These are phyloP conservation scores for Coemansia sp. DNA, from an alignment of 192 early-diverging fungal genomes.

Conservation along the genomic window DNA sequence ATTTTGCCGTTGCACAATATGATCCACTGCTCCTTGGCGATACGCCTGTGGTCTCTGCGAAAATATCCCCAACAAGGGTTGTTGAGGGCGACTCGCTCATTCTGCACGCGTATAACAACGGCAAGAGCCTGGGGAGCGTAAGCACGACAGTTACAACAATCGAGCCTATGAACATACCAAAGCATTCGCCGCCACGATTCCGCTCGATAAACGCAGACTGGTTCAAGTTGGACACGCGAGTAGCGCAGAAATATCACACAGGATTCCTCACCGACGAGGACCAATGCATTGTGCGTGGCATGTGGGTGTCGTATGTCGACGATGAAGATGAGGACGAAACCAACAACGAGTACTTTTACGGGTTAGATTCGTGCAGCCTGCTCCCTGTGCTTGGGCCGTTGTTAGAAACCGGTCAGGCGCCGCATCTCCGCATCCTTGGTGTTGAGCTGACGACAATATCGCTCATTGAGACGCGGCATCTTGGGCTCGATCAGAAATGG, in stretches of 20 bases:
- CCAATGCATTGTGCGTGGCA: constrained; percentile 17
- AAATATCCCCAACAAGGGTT: constrained; percentile 60
- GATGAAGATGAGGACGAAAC: constrained; percentile 31
- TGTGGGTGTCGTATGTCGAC: constrained; percentile 40
- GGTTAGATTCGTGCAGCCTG: constrained; percentile 51
- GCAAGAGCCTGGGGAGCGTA: constrained; percentile 59
- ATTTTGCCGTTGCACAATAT: constrained; percentile 79
- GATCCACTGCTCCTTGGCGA: constrained; percentile 72
- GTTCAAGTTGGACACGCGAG: constrained; percentile 26
- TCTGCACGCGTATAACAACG: constrained; percentile 60
- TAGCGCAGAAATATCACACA: constrained; percentile 15
- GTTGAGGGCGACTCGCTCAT: constrained; percentile 64
- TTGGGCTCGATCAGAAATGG: constrained; percentile 64
- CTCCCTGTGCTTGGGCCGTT: constrained; percentile 36
- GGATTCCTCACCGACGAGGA: constrained; percentile 36
- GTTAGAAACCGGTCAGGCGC: constrained; percentile 49
- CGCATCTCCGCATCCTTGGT: constrained; percentile 60
- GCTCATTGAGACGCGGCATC: constrained; percentile 62
- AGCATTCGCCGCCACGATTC: constrained; percentile 17
- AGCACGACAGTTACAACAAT: constrained; percentile 62
- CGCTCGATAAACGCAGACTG: constrained; percentile 36
- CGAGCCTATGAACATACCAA: constrained; percentile 59
- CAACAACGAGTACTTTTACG: constrained; percentile 44
- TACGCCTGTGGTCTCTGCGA: constrained; percentile 67
- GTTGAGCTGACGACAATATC: constrained; percentile 66